Evolutionary conservation across 441 rosid species (phyloP).

Genomic region (Brassica hybrid): DNA sequence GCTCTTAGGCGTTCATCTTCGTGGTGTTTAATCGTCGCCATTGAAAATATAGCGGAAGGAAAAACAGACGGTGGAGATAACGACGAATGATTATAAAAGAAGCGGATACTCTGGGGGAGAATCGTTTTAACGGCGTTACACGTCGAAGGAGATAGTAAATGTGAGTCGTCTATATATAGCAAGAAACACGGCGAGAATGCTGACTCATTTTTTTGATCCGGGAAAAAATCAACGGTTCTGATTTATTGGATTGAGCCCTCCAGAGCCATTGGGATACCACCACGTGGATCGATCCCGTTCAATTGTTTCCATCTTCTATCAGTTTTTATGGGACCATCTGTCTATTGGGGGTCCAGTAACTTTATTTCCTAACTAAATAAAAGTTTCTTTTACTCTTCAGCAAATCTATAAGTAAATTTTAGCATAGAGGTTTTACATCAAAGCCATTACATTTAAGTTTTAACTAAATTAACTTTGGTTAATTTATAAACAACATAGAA

Average conservation of each 20-base stretch:
- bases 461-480: too few relatives aligned
- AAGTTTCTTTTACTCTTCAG: too few relatives aligned
- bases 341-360: conserved; percentile 26
- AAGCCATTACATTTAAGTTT: too few relatives aligned
- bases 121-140: conserved; percentile 44
- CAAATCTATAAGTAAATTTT: too few relatives aligned
- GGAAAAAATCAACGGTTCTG: conserved; percentile 37
- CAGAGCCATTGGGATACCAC: conserved; percentile 11
- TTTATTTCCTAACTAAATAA: too few relatives aligned
- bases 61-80: conserved; percentile 28
- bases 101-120: conserved; percentile 16
- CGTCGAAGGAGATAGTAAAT: conserved; percentile 25
- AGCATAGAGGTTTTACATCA: too few relatives aligned
- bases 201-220: conserved; percentile 1
- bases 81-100: conserved; percentile 4
- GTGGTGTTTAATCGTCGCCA: conserved; percentile 54
- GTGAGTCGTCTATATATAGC: conserved; percentile 10
- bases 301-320: conserved; percentile 19
- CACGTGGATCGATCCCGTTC: conserved; percentile 33
- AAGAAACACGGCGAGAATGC: conserved; percentile 19
- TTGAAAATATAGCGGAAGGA: too few relatives aligned
- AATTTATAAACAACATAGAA: too few relatives aligned
- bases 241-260: neutral
- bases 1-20: conserved; percentile 41
- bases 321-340: conserved; percentile 35